Evolutionary conservation across 179 eudicot genomes (phyloP).

Genomic region (Actinidia chinensis): DNA sequence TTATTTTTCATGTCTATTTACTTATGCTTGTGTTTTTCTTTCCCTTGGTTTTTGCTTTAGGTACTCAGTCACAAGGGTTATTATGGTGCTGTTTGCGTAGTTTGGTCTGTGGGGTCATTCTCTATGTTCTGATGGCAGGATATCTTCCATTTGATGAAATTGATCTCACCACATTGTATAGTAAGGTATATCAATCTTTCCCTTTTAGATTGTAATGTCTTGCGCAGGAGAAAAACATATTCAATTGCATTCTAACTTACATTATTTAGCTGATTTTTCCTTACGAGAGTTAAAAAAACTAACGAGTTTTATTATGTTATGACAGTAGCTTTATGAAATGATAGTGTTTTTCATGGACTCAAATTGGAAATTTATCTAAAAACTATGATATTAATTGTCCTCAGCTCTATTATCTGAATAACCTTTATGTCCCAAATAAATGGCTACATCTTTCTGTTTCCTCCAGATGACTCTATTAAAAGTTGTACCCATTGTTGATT

Average conservation of each 20-base stretch:
- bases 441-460: neutral
- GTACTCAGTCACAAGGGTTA: constrained; percentile 95
- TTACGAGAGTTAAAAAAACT: neutral
- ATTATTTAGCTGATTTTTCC: constrained; percentile 1
- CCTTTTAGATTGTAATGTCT: neutral
- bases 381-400: neutral
- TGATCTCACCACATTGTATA: constrained; percentile 82
- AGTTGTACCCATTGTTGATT: neutral
- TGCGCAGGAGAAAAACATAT: neutral
- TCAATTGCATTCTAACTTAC: neutral
- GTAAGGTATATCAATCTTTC: constrained; percentile 63
- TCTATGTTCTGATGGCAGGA: constrained; percentile 91
- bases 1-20: constrained; percentile 10
- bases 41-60: constrained; percentile 29
- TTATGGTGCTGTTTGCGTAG: constrained; percentile 89
- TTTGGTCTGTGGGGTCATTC: constrained; percentile 96
- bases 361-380: neutral
- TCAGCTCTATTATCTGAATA: neutral
- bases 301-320: neutral
- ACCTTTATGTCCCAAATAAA: neutral
- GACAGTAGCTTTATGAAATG: neutral
- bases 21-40: constrained; percentile 16
- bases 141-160: constrained; percentile 96
- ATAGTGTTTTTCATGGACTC: neutral
- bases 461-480: neutral